phyloP scores from a whole-genome alignment of 2,329 filamentous ascomycete species.

The Talaromyces funiculosus region DNA sequence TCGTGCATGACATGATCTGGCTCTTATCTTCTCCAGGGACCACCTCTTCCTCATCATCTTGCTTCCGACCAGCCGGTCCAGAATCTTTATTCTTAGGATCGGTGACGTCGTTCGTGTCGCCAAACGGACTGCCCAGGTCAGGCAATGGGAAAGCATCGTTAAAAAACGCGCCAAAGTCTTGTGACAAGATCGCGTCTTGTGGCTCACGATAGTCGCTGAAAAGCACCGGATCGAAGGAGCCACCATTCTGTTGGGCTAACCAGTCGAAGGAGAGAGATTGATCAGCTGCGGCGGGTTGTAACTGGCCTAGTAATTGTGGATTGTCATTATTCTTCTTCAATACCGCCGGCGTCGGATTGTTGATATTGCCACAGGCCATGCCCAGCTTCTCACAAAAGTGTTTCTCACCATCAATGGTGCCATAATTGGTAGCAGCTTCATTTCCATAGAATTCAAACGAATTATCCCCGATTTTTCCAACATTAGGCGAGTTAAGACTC shows the following conservation, averaged over 20 bases:
- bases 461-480: constrained; percentile 31
- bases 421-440: constrained; percentile 21
- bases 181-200: constrained; percentile 70
- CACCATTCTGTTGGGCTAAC: constrained; percentile 73
- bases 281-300: constrained; percentile 13
- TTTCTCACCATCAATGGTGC: constrained; percentile 38
- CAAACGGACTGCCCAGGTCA: constrained; percentile 78
- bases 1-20: constrained; percentile 74
- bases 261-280: constrained; percentile 50
- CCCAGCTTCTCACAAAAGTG: constrained; percentile 41
- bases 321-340: constrained; percentile 26
- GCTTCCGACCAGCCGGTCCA: constrained; percentile 64
- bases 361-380: constrained; percentile 42
- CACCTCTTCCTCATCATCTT: constrained; percentile 65
- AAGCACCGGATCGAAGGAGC: constrained; percentile 82
- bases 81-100: constrained; percentile 54
- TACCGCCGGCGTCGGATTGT: constrained; percentile 39
- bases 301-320: constrained; percentile 25
- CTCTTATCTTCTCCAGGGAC: constrained; percentile 56
- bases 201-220: constrained; percentile 91
- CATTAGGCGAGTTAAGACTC: constrained; percentile 36
- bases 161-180: constrained; percentile 66
- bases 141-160: constrained; percentile 70
- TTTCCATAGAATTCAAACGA: constrained; percentile 21
- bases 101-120: constrained; percentile 44